Evolutionary conservation across 2,329 filamentous ascomycete genomes (phyloP).

Genomic region (Fusarium temperatum): DNA sequence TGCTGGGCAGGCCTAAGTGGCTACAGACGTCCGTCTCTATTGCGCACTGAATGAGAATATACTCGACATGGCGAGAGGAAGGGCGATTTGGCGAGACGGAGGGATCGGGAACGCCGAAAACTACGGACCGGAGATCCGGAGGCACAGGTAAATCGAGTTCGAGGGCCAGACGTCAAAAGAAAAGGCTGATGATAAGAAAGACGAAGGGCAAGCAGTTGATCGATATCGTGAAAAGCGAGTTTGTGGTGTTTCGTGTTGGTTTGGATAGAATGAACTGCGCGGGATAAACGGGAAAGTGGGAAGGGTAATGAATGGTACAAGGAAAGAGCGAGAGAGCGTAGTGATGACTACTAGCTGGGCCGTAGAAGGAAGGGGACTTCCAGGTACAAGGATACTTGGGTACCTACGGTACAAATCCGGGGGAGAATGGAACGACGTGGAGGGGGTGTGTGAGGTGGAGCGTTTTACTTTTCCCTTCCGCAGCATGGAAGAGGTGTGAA

Average conservation of each 20-base stretch:
- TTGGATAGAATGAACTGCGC: constrained; percentile 22
- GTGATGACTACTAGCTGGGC: constrained; percentile 37
- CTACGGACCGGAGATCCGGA: constrained; percentile 1
- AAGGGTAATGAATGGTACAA: constrained; percentile 39
- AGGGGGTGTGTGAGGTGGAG: constrained; percentile 28
- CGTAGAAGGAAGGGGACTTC: constrained; percentile 25
- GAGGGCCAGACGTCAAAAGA: not conserved
- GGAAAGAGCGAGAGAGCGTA: constrained; percentile 31
- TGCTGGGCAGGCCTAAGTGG: constrained; percentile 42
- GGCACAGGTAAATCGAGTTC: constrained; percentile 3
- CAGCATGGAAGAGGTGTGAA: constrained; percentile 5
- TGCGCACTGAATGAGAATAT: constrained; percentile 40
- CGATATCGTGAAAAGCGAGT: constrained; percentile 36
- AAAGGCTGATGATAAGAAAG: not conserved
- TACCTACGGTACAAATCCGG: constrained; percentile 37
- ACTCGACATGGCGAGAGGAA: constrained; percentile 44
- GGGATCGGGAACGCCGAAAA: constrained; percentile 27
- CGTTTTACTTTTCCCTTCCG: not conserved
- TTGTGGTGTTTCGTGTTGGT: constrained; percentile 40
- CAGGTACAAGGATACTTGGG: constrained; percentile 35
- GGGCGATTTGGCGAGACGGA: constrained; percentile 20
- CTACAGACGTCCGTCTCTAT: constrained; percentile 48
- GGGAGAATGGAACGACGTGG: constrained; percentile 32
- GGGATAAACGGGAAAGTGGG: constrained; percentile 39
- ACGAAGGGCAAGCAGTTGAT: constrained; percentile 7